Conservation (phyloP, 176 grass and related monocot species). For the Eremochloa ophiuroides region DNA sequence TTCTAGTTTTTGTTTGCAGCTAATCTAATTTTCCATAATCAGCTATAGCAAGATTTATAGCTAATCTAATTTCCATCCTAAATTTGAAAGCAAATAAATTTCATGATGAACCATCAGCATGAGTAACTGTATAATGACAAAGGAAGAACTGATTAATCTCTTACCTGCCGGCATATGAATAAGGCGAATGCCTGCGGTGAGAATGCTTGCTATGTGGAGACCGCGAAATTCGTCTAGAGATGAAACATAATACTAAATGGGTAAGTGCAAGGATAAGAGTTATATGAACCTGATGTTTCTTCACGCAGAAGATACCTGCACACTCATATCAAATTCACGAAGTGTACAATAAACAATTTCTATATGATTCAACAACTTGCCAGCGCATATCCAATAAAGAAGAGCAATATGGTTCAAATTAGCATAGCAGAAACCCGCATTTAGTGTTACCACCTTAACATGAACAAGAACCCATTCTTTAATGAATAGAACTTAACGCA, state of each 20-base stretch:
- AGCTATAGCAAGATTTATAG: not conserved
- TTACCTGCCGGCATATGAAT: slow-evolving; percentile 67
- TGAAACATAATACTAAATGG: slow-evolving; percentile 72
- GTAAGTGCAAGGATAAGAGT: slow-evolving; percentile 64
- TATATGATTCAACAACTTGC: slow-evolving; percentile 8
- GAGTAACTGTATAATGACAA: slow-evolving; percentile 27
- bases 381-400: not conserved
- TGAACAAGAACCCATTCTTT: not conserved
- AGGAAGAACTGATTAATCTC: slow-evolving; percentile 35
- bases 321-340: slow-evolving; percentile 37
- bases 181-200: slow-evolving; percentile 83
- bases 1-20: not conserved
- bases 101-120: slow-evolving; percentile 25
- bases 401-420: slow-evolving; percentile 4
- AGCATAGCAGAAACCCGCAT: not conserved
- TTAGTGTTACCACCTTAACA: not conserved
- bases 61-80: not conserved
- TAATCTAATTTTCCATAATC: slow-evolving; percentile 9
- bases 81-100: slow-evolving; percentile 3
- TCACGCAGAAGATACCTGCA: slow-evolving; percentile 55
- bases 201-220: slow-evolving; percentile 94
- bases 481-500: not conserved
- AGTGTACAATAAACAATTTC: slow-evolving; percentile 7
- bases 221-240: slow-evolving; percentile 92
- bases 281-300: slow-evolving; percentile 59